Percentiles rank a stretch among this genome's conserved stretches.
Evolutionary conservation across 352 stramenopile genomes (phyloP).

Genomic region (Phytophthora boehmeriae): DNA sequence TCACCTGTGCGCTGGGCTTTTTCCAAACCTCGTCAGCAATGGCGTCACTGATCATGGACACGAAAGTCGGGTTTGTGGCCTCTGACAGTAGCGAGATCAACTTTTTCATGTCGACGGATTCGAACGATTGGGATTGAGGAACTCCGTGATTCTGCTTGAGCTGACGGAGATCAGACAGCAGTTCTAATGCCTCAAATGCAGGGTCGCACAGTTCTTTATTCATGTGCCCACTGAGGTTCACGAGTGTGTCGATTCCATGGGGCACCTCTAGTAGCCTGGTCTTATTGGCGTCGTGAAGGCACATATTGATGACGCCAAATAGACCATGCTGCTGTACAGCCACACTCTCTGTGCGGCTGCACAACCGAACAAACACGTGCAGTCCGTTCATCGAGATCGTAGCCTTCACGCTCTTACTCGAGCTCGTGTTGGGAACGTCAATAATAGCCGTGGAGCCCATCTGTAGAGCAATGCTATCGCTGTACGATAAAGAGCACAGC

Average conservation of each 20-base stretch:
- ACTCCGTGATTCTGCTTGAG: conserved; percentile 47
- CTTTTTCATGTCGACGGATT: conserved; percentile 62
- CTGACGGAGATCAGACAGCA: conserved; percentile 72
- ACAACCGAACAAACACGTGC: conserved; percentile 57
- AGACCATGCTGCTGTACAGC: conserved; percentile 69
- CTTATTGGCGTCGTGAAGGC: conserved; percentile 88
- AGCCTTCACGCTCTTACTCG: conserved; percentile 2
- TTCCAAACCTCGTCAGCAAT: conserved; percentile 85
- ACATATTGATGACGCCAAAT: conserved; percentile 84
- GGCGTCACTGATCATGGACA: conserved; percentile 74
- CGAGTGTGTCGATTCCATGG: conserved; percentile 80
- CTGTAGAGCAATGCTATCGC: conserved; percentile 67
- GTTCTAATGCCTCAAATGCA: conserved; percentile 73
- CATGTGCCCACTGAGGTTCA: conserved; percentile 71
- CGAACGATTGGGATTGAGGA: conserved; percentile 32
- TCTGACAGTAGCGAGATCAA: conserved; percentile 68
- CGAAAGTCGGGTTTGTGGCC: conserved; percentile 55
- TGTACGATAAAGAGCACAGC: conserved; percentile 84
- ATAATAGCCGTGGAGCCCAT: conserved; percentile 39
- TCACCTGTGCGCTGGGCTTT: conserved; percentile 56
- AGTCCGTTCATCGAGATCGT: conserved; percentile 39
- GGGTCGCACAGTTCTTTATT: conserved; percentile 68
- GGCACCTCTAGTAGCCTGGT: conserved; percentile 66
- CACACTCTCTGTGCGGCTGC: conserved; percentile 26
- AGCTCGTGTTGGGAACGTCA: conserved; percentile 12